Evolutionary conservation across 176 grass and related monocot genomes (phyloP), one percentile per base, ranked within the genome.

Genomic region (barley (Hordeum vulgare)): DNA sequence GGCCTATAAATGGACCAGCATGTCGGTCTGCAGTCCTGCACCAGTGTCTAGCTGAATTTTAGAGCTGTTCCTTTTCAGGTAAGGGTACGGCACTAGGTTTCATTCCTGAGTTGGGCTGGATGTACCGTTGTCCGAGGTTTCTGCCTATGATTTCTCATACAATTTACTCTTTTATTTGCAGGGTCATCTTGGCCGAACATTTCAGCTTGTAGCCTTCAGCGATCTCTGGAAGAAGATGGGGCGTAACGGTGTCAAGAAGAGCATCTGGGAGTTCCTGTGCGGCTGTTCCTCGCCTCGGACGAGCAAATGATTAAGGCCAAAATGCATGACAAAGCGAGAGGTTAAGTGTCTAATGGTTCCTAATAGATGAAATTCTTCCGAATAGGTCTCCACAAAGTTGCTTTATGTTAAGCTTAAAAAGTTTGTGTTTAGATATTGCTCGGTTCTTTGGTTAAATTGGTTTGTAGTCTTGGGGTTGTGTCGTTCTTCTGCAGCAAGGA

Each of bases 241-340:
- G 40, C 79, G 24, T 65, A 81, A 81, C 64, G 14, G 26, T 1
- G 79, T 74, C 26, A 83, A 83, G 81, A 83, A 49, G 57, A 73
- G 81, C 57, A 83, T 83, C 11, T 29, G 45, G 26, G 54, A 58
- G 41, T 4, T 74, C 31, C 25, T 83, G 26, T 83, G 81, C 57
- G 14, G 69, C 81, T 74, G 69, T 8, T 83, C 73, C 61, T 83
- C 81, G 42, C 45, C 81, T 4, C 45, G 27, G 71, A 87, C 85
- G 4, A 77, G 0, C 0, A 41, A 83, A 15, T 87, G 27, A 76
- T 65, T 17, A 2, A 23, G 57, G 24, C 17, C 15, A 1, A 20
- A 26, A 36, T 4, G 14, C 23, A 62, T 1, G 44, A 5, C 5
- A 69, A 4, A 23, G 68, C 13, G 14, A 5, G 40, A 45, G 69